Evolutionary conservation across 345 rosid genomes (phyloP), one percentile per base, ranked within the genome.

Genomic region (Hirschfeldia incana): DNA sequence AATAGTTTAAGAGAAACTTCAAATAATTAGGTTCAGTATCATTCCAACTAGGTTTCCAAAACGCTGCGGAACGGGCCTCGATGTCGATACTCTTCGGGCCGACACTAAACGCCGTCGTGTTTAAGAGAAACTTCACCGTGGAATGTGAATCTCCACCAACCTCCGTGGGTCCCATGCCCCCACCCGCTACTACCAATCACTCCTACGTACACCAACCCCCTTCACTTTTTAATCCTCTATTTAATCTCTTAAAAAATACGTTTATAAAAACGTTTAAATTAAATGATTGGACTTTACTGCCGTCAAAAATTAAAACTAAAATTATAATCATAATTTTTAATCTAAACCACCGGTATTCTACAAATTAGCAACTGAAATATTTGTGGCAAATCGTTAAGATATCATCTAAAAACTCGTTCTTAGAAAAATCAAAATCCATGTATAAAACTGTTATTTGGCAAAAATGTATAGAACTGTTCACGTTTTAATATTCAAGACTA

Each of bases 91-190:
- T 64, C 27, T 28, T 78, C 13, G 51, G 44, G 60, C 66, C 9
- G 71, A 64, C 66, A 55, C 59, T 30, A 32, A 67, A 71, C 82
- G 74, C 2, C 5, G 64, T 36, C 82, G 78, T 66, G 32, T 32
- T 1, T 1, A 51, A 4, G 8, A 30, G 49, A 66, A 55, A 29
- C 64, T 28, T 67, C 13, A 37, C 77, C 3, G 57, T 73, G 59
- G 26, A 78, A 42, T 59, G 82, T 79, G 82, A 68, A 69, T 73
- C 82, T 62, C 11, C 79, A 80, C 83, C 83, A 80, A 80, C 79
- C 75, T 37, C 79, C 9, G 32, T 80, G 72, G 83, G 79, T 37
- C 83, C 83, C 78, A 79, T 39, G 36, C 78, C 70, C 62, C 63
- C 63, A 79, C 32, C 63, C 33, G 27, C 64, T 9, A 69, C 82